Evolutionary conservation across 106 monocot genomes (phyloP), one percentile per base, ranked within the genome.

Genomic region (Dioscorea alata): DNA sequence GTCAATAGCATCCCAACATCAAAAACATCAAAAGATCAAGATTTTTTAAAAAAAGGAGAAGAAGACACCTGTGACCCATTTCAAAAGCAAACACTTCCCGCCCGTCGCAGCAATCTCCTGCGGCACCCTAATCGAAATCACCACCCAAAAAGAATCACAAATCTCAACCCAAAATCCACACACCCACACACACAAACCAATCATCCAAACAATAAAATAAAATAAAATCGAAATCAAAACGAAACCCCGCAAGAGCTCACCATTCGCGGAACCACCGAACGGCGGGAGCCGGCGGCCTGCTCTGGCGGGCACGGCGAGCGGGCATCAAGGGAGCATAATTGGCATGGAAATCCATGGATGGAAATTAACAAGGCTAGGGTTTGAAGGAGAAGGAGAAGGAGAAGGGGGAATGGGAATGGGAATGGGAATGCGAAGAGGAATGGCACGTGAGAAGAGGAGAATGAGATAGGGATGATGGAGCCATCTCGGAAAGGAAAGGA

Each of bases 1-100:
- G 2, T 6, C 42, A 42, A 42, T 8, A 42, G 4, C 42, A 42
- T 42, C 9, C 42, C 42, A 8, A 5, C 7, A 42, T 0, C 6
- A 6, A 42, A 0, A 42, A 42, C n/a, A n/a, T n/a, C n/a, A n/a
- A n/a, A n/a, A n/a, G n/a, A n/a, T n/a, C n/a, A n/a, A n/a, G n/a
- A n/a, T n/a, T n/a, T n/a, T n/a, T n/a, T n/a, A 10, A 6, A 42
- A 42, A 5, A 42, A 10, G 42, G 6, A 42, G 42, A 64, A 32
- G 25, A 33, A 35, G 34, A 57, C 61, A 90, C 90, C 90, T 75
- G 60, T 90, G 60, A 86, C 86, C 90, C 90, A 90, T 63, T 81
- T 86, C 50, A 83, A 70, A 70, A 83, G 83, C 51, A 60, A 60
- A 49, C 80, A 80, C 64, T 73, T 86, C 33, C 83, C 83, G 8